Conservation (phyloP, 805 yeast genomes). For the Hanseniaspora mollemarum region DNA sequence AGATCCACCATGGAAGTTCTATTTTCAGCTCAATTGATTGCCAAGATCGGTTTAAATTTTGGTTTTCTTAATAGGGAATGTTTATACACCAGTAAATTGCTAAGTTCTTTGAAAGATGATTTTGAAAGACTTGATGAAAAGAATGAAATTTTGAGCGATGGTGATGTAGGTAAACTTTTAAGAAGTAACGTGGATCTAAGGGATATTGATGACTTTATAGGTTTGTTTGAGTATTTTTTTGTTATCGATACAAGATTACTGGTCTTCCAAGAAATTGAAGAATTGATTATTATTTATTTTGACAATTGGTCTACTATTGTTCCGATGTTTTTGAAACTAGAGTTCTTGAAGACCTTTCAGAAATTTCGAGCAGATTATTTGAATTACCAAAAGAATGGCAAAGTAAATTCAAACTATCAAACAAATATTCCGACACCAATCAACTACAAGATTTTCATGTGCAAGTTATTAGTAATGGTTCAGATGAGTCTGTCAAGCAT, state of each 20-base stretch:
- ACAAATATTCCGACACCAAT: constrained; percentile 18
- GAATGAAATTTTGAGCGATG: constrained; percentile 17
- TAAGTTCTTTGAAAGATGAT: constrained; percentile 57
- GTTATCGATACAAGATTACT: constrained; percentile 21
- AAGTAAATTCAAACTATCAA: constrained; percentile 13
- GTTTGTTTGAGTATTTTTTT: constrained; percentile 21
- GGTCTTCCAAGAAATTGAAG: constrained; percentile 38
- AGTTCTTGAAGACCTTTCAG: constrained; percentile 51
- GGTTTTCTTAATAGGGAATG: constrained; percentile 65
- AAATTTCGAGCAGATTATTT: constrained; percentile 18
- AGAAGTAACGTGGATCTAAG: constrained; percentile 21
- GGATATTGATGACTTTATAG: constrained; percentile 25
- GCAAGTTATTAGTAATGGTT: constrained; percentile 23
- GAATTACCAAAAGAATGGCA: neutral
- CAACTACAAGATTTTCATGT: constrained; percentile 26
- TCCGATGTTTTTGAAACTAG: constrained; percentile 58
- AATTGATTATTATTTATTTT: constrained; percentile 55
- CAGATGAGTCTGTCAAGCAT: constrained; percentile 27
- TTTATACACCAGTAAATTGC: constrained; percentile 55
- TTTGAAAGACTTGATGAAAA: constrained; percentile 26
- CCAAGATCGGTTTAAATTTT: constrained; percentile 55
- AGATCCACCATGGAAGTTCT: constrained; percentile 69
- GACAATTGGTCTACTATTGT: constrained; percentile 64
- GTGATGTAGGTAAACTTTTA: constrained; percentile 3
- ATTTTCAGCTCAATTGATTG: constrained; percentile 59